A percentile compares a stretch with the other conserved stretches of the same genome.
phyloP scores from a whole-genome alignment of 495 filamentous ascomycete genomes.

The Talaromyces proteolyticus region DNA sequence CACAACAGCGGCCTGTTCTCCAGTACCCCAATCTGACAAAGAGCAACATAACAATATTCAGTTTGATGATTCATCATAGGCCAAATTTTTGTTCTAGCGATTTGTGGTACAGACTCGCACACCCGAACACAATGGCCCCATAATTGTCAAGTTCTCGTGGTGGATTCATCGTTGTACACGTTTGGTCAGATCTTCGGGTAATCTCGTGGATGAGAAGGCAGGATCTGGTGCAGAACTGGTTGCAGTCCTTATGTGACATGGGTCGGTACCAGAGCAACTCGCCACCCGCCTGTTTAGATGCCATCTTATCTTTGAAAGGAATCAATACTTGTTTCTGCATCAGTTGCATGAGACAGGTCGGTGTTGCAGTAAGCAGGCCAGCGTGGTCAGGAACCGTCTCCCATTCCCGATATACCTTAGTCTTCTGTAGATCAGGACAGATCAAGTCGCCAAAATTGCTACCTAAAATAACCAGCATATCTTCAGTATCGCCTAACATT shows the following conservation, averaged over 20 bases:
- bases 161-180: neutral
- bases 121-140: neutral
- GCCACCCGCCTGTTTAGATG: neutral
- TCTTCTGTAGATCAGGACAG: neutral
- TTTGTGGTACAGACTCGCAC: neutral
- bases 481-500: neutral
- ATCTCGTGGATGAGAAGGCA: conserved; percentile 1
- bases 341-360: neutral
- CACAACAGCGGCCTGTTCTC: too few species aligned
- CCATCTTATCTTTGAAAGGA: neutral
- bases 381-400: neutral
- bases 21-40: too few species aligned
- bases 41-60: too few species aligned
- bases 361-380: neutral
- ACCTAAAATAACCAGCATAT: conserved; percentile 2
- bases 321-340: neutral
- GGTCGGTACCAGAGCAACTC: neutral
- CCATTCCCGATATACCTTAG: neutral
- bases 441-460: neutral
- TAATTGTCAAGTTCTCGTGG: neutral
- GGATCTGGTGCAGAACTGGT: neutral
- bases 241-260: neutral
- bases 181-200: neutral
- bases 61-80: too few species aligned
- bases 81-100: too few species aligned